These are phyloP conservation scores for Pseudotulostoma volvatum DNA, from an alignment of 495 filamentous ascomycete species.

Conservation along the genomic window DNA sequence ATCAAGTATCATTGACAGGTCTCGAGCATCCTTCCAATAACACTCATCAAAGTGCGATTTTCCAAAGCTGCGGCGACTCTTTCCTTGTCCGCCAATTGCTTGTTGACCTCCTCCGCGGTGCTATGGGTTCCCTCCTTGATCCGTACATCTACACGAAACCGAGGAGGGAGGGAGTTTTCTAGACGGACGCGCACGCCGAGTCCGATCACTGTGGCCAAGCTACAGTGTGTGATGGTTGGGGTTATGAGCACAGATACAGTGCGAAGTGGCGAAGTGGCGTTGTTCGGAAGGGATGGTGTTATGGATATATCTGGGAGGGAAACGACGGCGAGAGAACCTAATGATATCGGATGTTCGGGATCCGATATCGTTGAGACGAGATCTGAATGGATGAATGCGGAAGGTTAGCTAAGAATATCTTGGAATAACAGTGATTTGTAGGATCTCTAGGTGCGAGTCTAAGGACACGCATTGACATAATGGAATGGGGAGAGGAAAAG, in stretches of 20 bases:
- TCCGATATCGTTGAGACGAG: conserved; percentile 87
- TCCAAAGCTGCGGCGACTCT: conserved; percentile 87
- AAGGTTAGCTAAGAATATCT: no score
- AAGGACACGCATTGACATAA: no score
- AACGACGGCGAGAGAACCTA: conserved; percentile 84
- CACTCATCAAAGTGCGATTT: conserved; percentile 74
- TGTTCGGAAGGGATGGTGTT: conserved; percentile 39
- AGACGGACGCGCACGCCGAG: conserved; percentile 81
- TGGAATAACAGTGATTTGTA: no score
- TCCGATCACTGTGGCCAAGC: conserved; percentile 89
- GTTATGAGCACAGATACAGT: conserved; percentile 53
- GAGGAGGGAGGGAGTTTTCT: conserved; percentile 79
- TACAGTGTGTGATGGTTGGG: conserved; percentile 96
- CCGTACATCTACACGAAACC: conserved; percentile 79
- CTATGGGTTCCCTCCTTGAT: conserved; percentile 95
- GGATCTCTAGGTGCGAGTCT: no score
- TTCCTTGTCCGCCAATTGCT: conserved; percentile 93
- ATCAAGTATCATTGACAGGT: conserved; percentile 52
- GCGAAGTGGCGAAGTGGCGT: conserved; percentile 27
- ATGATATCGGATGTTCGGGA: conserved; percentile 85
- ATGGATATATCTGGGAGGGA: conserved; percentile 84
- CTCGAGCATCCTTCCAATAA: conserved; percentile 85
- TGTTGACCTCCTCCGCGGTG: conserved; percentile 86
- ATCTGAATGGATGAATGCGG: conserved; percentile 46
- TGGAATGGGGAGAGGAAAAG: neutral